Conservation (phyloP, 1,284 basidiomycete genomes). For the Porphyrellus sp. region DNA sequence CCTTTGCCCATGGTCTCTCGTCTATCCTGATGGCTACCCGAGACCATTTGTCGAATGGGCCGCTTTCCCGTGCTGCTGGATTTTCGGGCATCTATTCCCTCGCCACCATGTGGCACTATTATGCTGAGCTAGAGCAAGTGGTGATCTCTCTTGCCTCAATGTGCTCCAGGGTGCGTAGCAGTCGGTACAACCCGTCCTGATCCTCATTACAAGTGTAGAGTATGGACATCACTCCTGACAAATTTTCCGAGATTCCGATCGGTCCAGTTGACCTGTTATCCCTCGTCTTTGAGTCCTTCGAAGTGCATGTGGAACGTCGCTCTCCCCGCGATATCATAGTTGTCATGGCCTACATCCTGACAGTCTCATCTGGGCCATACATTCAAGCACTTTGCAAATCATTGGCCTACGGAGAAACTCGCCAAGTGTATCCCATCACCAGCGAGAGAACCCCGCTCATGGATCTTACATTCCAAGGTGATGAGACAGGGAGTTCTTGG, state of each 20-base stretch:
- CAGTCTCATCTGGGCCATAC: constrained; percentile 58
- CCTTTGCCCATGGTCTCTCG: constrained; percentile 63
- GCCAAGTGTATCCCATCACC: constrained; percentile 24
- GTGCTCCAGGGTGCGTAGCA: constrained; percentile 51
- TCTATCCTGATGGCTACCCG: constrained; percentile 52
- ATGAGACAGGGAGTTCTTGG: constrained; percentile 38
- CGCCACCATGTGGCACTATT: constrained; percentile 50
- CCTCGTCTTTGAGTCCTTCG: constrained; percentile 50
- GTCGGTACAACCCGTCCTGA: background rate
- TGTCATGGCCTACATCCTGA: constrained; percentile 61
- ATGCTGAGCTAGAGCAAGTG: constrained; percentile 49
- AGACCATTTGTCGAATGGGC: constrained; percentile 39
- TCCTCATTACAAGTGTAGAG: constrained; percentile 37
- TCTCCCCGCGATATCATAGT: constrained; percentile 47
- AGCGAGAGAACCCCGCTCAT: constrained; percentile 17
- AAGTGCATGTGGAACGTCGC: constrained; percentile 48
- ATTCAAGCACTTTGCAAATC: constrained; percentile 51
- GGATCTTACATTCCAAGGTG: constrained; percentile 34
- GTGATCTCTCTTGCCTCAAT: constrained; percentile 50
- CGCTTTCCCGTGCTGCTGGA: constrained; percentile 31
- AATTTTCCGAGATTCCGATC: constrained; percentile 43
- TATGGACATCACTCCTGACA: constrained; percentile 37
- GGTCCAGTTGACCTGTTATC: constrained; percentile 52
- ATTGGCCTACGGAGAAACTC: constrained; percentile 51
- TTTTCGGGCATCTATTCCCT: constrained; percentile 31